Conservation (phyloP, 352 stramenopile species). For the Phytophthora pluvialis region DNA sequence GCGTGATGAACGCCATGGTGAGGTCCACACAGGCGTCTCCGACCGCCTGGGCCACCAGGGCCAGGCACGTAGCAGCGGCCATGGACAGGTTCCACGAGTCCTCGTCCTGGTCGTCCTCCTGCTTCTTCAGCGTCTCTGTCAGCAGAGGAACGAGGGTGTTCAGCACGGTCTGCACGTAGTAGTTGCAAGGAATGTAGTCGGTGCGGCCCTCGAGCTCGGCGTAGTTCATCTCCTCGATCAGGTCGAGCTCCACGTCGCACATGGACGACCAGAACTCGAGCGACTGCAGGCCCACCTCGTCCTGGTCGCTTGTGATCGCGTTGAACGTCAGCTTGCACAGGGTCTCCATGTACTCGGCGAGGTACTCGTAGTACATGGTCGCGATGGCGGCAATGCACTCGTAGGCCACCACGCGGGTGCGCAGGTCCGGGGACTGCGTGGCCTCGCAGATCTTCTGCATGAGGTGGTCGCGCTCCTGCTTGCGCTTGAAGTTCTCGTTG, state of each 20-base stretch:
- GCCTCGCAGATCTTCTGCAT: slow-evolving; percentile 96
- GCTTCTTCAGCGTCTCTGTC: slow-evolving; percentile 93
- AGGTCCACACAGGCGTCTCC: slow-evolving; percentile 91
- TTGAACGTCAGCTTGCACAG: slow-evolving; percentile 96
- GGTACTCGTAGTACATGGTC: slow-evolving; percentile 97
- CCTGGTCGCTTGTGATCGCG: slow-evolving; percentile 93
- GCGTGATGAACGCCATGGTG: slow-evolving; percentile 95
- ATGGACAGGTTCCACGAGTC: slow-evolving; percentile 96
- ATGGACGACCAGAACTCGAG: slow-evolving; percentile 99
- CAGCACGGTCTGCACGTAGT: slow-evolving; percentile 91
- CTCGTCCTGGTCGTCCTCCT: slow-evolving; percentile 95
- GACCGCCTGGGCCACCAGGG: slow-evolving; percentile 93
- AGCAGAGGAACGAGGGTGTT: slow-evolving; percentile 92
- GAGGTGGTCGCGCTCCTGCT: slow-evolving; percentile 95
- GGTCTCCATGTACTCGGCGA: slow-evolving; percentile 96
- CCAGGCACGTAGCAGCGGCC: slow-evolving; percentile 93
- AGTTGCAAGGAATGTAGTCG: slow-evolving; percentile 76
- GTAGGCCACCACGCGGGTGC: slow-evolving; percentile 92
- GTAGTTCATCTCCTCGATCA: slow-evolving; percentile 93
- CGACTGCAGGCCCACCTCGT: slow-evolving; percentile 93
- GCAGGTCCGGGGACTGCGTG: slow-evolving; percentile 90
- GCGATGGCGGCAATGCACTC: slow-evolving; percentile 96
- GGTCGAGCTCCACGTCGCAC: slow-evolving; percentile 95
- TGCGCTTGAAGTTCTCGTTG: slow-evolving; percentile 96
- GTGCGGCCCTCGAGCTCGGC: slow-evolving; percentile 59